Evolutionary conservation across 805 yeast genomes (phyloP), one percentile per base, ranked within the genome.

Genomic region (Brettanomyces sp.): DNA sequence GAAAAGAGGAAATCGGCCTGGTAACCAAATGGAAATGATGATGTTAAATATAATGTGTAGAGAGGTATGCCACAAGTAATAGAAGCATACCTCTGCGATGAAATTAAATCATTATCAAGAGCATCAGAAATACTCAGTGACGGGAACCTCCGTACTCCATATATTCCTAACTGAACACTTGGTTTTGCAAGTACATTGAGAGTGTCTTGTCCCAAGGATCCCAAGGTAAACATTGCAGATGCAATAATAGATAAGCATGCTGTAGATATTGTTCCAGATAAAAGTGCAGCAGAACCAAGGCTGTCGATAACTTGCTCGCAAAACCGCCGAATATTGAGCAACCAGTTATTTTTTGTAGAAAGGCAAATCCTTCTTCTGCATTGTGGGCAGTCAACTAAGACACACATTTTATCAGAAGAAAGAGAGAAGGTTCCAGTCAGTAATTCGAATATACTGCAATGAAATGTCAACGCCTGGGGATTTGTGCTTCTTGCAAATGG

Each of bases 321-420:
- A 8, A 28, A 21, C 6, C 45, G 34, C 12, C 41, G 21, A 36
- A 30, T 13, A 30, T 37, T 37, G 28, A 43, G 25, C 2, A 43
- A n/a, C 36, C n/a, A 13, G 36, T 41, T 43, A 41, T 36, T 43
- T 44, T 61, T 43, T 5, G 45, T 43, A 35, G 45, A 24, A n/a
- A 65, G 43, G 25, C 59, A 51, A 3, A 67, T 57, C 11, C 62
- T 57, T 4, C 60, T 48, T 38, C 60, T 55, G 49, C 73, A 68
- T 48, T 67, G 72, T 1, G 71, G 71, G 49, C 73, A 68, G 18
- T 56, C 57, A 21, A 65, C 57, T 23, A 52, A 52, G 5, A 56
- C 52, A 24, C 56, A 28, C 57, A 50, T 32, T 50, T 54, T 32
- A 46, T 48, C 44, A 49, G 41, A 12, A 49, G 36, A 9, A 53